Conservation (phyloP, 768 basidiomycete genomes). For the Collybia sordida region DNA sequence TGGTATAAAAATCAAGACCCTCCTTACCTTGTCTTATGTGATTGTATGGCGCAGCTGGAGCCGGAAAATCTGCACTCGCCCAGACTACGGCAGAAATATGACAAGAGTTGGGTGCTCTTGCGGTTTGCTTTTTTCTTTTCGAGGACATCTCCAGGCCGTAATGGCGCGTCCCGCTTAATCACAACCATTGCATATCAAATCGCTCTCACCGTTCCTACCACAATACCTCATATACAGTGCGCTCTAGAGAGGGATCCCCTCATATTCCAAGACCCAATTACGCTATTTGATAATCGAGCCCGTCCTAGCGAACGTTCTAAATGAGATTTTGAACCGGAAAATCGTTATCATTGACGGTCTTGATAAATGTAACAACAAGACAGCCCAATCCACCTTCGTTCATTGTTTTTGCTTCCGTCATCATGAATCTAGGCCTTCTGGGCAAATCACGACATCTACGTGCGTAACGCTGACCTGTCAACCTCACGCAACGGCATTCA, state of each 20-base stretch:
- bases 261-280: not conserved
- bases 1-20: no score
- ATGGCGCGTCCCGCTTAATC: not conserved
- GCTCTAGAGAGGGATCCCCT: not conserved
- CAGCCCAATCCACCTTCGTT: not conserved
- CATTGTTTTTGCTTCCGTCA: not conserved
- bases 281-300: not conserved
- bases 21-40: not conserved
- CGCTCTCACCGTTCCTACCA: not conserved
- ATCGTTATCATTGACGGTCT: not conserved
- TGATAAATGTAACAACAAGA: not conserved
- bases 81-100: constrained; percentile 1
- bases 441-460: constrained; percentile 11
- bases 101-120: not conserved
- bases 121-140: constrained; percentile 6
- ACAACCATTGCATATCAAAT: constrained; percentile 3
- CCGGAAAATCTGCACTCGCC: constrained; percentile 2
- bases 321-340: no score
- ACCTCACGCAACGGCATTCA: no score
- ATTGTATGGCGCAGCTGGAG: constrained; percentile 3
- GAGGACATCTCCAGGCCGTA: not conserved
- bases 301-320: not conserved
- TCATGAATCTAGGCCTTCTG: not conserved
- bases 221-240: no score
- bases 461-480: no score